Evolutionary conservation across 148 eudicot genomes (phyloP).

Genomic region (Selenicereus undatus): DNA sequence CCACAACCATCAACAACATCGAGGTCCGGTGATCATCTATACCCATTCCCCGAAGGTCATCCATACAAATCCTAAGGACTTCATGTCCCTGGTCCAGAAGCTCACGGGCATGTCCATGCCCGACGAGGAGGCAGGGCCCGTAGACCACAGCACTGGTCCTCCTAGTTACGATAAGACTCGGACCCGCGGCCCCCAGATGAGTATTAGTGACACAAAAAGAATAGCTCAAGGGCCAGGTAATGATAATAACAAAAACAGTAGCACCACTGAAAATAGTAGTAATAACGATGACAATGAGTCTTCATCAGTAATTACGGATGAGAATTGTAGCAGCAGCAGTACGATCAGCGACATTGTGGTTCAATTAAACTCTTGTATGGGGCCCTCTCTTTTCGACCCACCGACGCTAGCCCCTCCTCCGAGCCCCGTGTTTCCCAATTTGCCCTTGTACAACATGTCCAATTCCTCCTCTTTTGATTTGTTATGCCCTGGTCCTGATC

Average conservation of each 20-base stretch:
- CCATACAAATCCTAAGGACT: conserved; percentile 58
- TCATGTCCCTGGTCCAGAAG: conserved; percentile 74
- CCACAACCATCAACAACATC: conserved; percentile 28
- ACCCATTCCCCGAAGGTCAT: conserved; percentile 68
- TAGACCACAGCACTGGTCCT: background rate
- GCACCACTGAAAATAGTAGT: background rate
- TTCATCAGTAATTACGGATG: conserved; percentile 39
- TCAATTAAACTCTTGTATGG: conserved; percentile 30
- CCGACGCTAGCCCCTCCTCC: background rate
- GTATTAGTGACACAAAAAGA: no score
- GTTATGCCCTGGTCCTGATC: conserved; percentile 13
- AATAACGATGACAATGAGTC: conserved; percentile 31
- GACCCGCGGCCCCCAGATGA: background rate
- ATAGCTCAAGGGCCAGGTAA: background rate
- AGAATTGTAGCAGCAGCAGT: conserved; percentile 29
- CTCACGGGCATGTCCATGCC: conserved; percentile 50
- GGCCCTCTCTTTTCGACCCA: conserved; percentile 20
- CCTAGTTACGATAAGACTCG: background rate
- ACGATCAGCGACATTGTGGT: conserved; percentile 21
- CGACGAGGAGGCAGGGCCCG: conserved; percentile 2
- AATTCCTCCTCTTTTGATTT: background rate
- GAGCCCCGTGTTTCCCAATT: background rate
- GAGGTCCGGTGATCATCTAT: conserved; percentile 64
- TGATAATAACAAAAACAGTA: conserved; percentile 6
- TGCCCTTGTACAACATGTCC: conserved; percentile 3